These are phyloP conservation scores for Sclerotinia sclerotiorum DNA, from an alignment of 2,329 filamentous ascomycete species.

Conservation along the genomic window DNA sequence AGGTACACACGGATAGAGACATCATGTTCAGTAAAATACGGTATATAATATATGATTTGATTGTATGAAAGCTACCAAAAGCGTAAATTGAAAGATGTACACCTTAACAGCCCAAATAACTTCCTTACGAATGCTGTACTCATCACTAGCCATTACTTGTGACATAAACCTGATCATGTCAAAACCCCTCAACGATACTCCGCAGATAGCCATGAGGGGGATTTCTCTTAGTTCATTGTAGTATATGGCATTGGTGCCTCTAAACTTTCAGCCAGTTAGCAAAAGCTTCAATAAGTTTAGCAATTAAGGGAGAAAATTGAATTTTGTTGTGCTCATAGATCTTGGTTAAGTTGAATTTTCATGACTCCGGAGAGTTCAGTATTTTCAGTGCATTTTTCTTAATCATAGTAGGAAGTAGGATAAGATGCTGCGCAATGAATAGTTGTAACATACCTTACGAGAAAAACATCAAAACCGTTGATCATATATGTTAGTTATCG, in stretches of 20 bases:
- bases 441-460: neutral
- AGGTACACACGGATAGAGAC: neutral
- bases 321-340: constrained; percentile 40
- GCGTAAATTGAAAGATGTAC: neutral
- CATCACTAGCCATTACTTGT: neutral
- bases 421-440: neutral
- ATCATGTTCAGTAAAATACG: neutral
- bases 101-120: too few relatives aligned
- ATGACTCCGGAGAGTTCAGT: constrained; percentile 40
- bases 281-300: neutral
- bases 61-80: neutral
- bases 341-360: constrained; percentile 42
- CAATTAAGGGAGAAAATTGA: neutral
- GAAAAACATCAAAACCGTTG: neutral
- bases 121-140: neutral
- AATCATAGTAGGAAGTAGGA: constrained; percentile 37
- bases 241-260: neutral
- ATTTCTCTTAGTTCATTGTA: too few relatives aligned
- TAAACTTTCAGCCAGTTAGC: neutral
- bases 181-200: neutral
- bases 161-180: too few relatives aligned
- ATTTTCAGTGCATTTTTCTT: constrained; percentile 44
- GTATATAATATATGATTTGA: neutral
- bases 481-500: constrained; percentile 5
- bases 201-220: neutral